Evolutionary conservation across 305 asterid species (phyloP).

Genomic region (Salvia sclarea): DNA sequence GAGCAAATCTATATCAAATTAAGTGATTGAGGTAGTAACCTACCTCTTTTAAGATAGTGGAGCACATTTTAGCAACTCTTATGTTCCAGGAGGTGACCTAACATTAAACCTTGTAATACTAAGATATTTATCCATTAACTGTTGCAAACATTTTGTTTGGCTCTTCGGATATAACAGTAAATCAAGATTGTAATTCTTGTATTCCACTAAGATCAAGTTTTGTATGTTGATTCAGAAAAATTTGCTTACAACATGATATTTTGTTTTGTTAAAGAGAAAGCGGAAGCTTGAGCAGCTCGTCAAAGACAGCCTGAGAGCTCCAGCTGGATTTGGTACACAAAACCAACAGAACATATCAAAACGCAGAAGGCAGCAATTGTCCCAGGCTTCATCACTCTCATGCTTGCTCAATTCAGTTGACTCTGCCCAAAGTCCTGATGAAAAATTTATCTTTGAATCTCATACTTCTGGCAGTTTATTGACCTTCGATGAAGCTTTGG

Average conservation of each 20-base stretch:
- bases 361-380: constrained; percentile 39
- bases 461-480: constrained; percentile 48
- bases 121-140: background rate
- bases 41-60: background rate
- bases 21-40: background rate
- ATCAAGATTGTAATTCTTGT: background rate
- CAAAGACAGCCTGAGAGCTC: constrained; percentile 45
- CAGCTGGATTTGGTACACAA: constrained; percentile 37
- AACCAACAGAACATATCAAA: constrained; percentile 38
- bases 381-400: constrained; percentile 52
- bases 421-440: constrained; percentile 37
- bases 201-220: constrained; percentile 6
- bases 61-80: background rate
- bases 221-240: constrained; percentile 5
- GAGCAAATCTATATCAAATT: background rate
- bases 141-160: background rate
- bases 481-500: constrained; percentile 43
- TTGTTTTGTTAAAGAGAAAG: constrained; percentile 53
- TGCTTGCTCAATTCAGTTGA: constrained; percentile 50
- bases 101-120: background rate
- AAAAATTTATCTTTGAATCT: constrained; percentile 36
- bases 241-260: constrained; percentile 20
- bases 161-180: background rate
- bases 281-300: constrained; percentile 60
- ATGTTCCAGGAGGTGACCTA: background rate